Percentiles rank a stretch among this genome's conserved stretches.
Conservation (phyloP, 441 rosid species). For the Lepidium campestre region DNA sequence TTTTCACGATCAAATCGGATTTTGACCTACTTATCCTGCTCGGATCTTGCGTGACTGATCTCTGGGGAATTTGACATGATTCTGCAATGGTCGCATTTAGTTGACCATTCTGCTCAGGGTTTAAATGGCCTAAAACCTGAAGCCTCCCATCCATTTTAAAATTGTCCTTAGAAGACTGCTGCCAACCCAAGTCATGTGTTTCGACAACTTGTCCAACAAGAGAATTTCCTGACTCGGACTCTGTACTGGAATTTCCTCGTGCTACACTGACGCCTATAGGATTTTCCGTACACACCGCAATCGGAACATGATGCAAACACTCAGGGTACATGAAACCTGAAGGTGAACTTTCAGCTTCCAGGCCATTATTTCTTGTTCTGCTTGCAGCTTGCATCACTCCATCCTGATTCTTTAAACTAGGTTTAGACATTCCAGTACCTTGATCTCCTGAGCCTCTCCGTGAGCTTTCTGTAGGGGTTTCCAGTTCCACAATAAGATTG, state of each 20-base stretch:
- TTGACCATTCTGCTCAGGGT: constrained; percentile 24
- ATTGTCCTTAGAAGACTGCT: constrained; percentile 32
- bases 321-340: constrained; percentile 37
- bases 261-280: constrained; percentile 27
- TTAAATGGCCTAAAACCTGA: constrained; percentile 29
- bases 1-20: constrained; percentile 33
- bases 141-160: constrained; percentile 29
- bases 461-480: constrained; percentile 29
- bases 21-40: constrained; percentile 37
- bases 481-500: constrained; percentile 24
- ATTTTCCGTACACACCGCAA: constrained; percentile 31
- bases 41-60: constrained; percentile 39
- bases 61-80: constrained; percentile 38
- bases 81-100: constrained; percentile 4
- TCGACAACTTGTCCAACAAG: constrained; percentile 28
- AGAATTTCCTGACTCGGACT: constrained; percentile 27
- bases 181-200: constrained; percentile 32
- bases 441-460: constrained; percentile 27
- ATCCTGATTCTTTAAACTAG: constrained; percentile 21
- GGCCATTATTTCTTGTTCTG: constrained; percentile 17
- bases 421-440: constrained; percentile 22
- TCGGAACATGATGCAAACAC: constrained; percentile 34
- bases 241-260: constrained; percentile 26
- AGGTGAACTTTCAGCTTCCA: constrained; percentile 25
- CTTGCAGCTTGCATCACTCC: constrained; percentile 33